These are phyloP conservation scores for Cylindrotheca fusiformis DNA, from an alignment of 108 stramenopile genomes.

Conservation along the genomic window DNA sequence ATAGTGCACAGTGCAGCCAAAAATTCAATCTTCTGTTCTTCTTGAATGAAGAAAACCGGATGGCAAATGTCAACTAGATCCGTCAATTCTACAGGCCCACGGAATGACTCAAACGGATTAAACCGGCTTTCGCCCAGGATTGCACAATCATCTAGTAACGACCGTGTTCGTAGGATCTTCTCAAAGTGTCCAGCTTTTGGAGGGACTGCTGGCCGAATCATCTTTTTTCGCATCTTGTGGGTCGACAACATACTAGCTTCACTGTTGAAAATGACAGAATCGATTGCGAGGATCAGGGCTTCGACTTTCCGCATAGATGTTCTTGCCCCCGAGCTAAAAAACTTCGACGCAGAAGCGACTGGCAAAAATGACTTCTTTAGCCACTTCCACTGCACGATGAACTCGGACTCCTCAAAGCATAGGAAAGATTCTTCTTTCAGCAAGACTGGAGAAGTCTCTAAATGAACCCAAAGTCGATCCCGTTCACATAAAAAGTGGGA, in stretches of 20 bases:
- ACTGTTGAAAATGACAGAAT: constrained; percentile 46
- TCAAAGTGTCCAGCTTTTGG: constrained; percentile 45
- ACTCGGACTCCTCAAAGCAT: constrained; percentile 57
- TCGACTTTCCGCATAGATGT: constrained; percentile 16
- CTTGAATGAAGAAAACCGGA: constrained; percentile 53
- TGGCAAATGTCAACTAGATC: constrained; percentile 47
- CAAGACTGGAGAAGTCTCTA: constrained; percentile 22
- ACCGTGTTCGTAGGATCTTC: constrained; percentile 36
- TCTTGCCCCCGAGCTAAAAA: not conserved
- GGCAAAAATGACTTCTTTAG: constrained; percentile 21
- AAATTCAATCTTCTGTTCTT: constrained; percentile 45
- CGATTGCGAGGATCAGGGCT: constrained; percentile 42
- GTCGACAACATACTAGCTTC: constrained; percentile 35
- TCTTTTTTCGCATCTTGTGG: constrained; percentile 41
- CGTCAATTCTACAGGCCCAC: constrained; percentile 32
- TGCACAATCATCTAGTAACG: constrained; percentile 35
- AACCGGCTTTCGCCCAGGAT: constrained; percentile 31
- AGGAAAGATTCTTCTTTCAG: constrained; percentile 19
- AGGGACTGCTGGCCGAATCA: constrained; percentile 67
- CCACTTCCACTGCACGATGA: constrained; percentile 81
- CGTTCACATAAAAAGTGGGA: constrained; percentile 30
- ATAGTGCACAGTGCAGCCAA: constrained; percentile 73
- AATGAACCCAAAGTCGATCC: constrained; percentile 68
- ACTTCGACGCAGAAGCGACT: not conserved
- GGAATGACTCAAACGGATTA: constrained; percentile 22